Percentiles rank a stretch among this genome's conserved stretches.
These are phyloP conservation scores for Eutrema salsugineum DNA, from an alignment of 441 rosid species.

Conservation along the genomic window DNA sequence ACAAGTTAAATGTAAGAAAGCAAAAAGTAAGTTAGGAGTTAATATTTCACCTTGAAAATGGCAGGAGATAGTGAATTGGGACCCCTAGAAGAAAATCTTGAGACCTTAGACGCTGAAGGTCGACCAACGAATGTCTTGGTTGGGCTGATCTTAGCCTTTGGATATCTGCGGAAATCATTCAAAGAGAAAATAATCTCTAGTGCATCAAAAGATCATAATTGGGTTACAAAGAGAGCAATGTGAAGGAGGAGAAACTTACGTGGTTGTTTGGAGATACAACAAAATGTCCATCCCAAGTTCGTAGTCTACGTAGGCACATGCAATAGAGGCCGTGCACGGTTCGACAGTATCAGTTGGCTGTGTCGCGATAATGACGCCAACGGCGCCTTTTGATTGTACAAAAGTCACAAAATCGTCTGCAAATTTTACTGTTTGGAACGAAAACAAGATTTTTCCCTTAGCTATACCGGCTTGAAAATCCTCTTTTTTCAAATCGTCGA, in stretches of 20 bases:
- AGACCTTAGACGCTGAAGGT: constrained; percentile 34
- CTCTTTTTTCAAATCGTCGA: not conserved
- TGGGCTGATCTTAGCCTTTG: constrained; percentile 35
- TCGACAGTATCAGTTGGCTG: not conserved
- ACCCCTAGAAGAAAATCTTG: constrained; percentile 71
- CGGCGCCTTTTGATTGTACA: not conserved
- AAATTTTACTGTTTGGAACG: not conserved
- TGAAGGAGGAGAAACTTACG: constrained; percentile 17
- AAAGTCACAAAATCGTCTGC: not conserved
- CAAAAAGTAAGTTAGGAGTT: not conserved
- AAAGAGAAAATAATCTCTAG: not conserved
- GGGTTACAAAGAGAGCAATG: not conserved
- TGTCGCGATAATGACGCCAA: not conserved
- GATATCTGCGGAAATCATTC: constrained; percentile 20
- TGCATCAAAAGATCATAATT: not conserved
- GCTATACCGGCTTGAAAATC: constrained; percentile 10
- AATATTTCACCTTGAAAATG: constrained; percentile 56
- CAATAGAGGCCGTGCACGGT: not conserved
- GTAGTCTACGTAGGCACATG: constrained; percentile 33
- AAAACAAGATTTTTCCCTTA: constrained; percentile 14
- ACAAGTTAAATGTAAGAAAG: not conserved
- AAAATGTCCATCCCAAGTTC: constrained; percentile 42
- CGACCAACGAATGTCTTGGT: constrained; percentile 32
- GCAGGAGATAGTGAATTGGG: constrained; percentile 67
- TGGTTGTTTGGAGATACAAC: constrained; percentile 37